A percentile compares a stretch with the other conserved stretches of the same genome.
Evolutionary conservation across 805 yeast species (phyloP).

Genomic region (Monosporozyma servazzii): DNA sequence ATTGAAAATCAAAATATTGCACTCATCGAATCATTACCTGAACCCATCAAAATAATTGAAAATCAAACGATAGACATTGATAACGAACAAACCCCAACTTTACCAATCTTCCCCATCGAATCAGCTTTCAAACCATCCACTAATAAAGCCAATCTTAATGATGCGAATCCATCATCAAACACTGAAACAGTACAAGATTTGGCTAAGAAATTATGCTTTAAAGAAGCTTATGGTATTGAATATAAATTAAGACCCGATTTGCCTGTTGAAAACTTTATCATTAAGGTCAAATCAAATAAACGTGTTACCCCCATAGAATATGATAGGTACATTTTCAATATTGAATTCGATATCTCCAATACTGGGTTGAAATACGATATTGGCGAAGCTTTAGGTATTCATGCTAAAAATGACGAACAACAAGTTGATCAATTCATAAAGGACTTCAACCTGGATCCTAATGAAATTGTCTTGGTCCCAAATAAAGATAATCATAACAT

Average conservation of each 20-base stretch:
- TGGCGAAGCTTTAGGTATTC: conserved; percentile 95
- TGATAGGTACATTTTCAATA: conserved; percentile 91
- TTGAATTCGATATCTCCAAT: conserved; percentile 85
- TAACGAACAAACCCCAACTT: conserved; percentile 23
- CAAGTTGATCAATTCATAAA: conserved; percentile 61
- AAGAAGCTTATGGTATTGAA: conserved; percentile 62
- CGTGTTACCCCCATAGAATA: conserved; percentile 85
- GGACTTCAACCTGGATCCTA: conserved; percentile 62
- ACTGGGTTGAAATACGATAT: conserved; percentile 87
- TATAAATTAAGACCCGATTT: conserved; percentile 76
- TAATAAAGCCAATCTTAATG: conserved; percentile 29
- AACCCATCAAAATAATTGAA: neutral
- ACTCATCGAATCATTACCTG: neutral
- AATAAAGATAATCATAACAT: conserved; percentile 51
- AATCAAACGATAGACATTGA: neutral
- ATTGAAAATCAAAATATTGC: neutral
- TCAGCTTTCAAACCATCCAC: conserved; percentile 53
- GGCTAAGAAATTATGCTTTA: conserved; percentile 66
- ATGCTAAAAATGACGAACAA: conserved; percentile 68
- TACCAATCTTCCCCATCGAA: conserved; percentile 51
- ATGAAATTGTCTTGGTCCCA: conserved; percentile 61
- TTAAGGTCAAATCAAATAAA: conserved; percentile 83
- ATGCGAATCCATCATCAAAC: conserved; percentile 10
- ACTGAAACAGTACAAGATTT: conserved; percentile 39
- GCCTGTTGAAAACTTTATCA: conserved; percentile 74